Conservation (phyloP, 2,329 filamentous ascomycete genomes). For the Grosmannia serpens region DNA sequence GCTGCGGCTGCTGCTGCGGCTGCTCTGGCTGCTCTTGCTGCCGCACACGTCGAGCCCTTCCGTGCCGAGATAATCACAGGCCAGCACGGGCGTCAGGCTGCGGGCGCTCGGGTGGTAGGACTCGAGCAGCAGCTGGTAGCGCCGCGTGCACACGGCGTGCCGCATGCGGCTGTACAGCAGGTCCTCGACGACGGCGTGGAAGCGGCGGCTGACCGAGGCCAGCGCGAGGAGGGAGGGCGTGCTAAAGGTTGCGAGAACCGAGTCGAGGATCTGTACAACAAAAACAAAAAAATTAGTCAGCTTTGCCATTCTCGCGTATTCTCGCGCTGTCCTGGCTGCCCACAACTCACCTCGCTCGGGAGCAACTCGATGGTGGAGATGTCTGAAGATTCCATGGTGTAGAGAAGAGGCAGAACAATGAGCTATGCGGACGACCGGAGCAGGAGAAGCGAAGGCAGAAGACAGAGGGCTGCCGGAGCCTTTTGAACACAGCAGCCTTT, state of each 20-base stretch:
- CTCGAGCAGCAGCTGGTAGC: slow-evolving; percentile 62
- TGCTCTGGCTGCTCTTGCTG: background rate
- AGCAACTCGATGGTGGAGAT: slow-evolving; percentile 5
- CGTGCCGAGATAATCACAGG: slow-evolving; percentile 56
- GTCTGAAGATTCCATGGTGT: background rate
- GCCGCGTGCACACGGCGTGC: slow-evolving; percentile 41
- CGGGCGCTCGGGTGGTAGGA: slow-evolving; percentile 64
- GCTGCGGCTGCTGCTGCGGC: slow-evolving; percentile 5
- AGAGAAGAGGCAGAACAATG: background rate
- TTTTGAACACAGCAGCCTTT: background rate
- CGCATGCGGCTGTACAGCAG: slow-evolving; percentile 20
- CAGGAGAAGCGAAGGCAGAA: background rate
- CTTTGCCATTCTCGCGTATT: background rate
- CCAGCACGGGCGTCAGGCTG: slow-evolving; percentile 54
- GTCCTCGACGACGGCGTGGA: slow-evolving; percentile 17
- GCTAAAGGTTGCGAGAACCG: slow-evolving; percentile 17
- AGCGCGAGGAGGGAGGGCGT: slow-evolving; percentile 18
- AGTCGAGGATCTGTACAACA: slow-evolving; percentile 23
- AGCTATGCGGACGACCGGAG: background rate
- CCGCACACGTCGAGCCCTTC: slow-evolving; percentile 35
- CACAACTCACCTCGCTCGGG: slow-evolving; percentile 8
- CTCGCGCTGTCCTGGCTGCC: background rate
- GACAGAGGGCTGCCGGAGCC: background rate
- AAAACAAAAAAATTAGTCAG: too few relatives aligned
- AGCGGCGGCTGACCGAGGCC: slow-evolving; percentile 18